Evolutionary conservation across 495 filamentous ascomycete species (phyloP), one percentile per base, ranked within the genome.

Genomic region (Sordaria brevicollis): DNA sequence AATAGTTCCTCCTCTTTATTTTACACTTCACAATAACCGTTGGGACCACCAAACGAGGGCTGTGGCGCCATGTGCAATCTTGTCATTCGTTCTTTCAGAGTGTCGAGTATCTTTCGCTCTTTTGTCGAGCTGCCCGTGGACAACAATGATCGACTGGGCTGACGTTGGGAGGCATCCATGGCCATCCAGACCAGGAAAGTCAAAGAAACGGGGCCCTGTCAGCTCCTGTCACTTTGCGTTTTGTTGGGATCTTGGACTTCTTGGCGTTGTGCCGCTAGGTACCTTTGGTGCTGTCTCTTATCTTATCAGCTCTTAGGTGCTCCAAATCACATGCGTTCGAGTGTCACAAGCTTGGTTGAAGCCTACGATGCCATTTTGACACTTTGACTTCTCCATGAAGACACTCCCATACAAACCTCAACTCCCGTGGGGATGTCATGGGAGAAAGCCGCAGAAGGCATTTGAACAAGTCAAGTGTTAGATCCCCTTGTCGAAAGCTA

Each of bases 31-130:
- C 43, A 29, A 57, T 57, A 21, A 21, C 13, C 21, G 21, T 31
- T 25, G 21, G 21, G 21, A 54, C 13, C 21, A 1, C 2, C 21
- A 57, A 57, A 57, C 66, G 11, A 35, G 69, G 13, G 35, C n/a
- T 49, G 17, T 15, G 70, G 54, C 38, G 68, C 71, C 73, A 72
- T 74, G 73, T 74, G 73, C 73, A 10, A 62, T 62, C 17, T 69
- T 68, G 35, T 71, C 71, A 74, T 72, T 74, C 73, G 73, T 68
- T 5, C 13, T 2, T n/a, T 38, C 25, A 17, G 49, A 8, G 13
- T 8, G 36, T 66, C 35, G 41, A 36, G 37, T 29, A 25, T 9
- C 31, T 35, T 38, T 62, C 19, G 68, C 67, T 39, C 31, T 65
- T 68, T 71, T 71, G 66, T 71, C 67, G 69, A 67, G 66, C 67